Base-by-base conservation (phyloP, 768 basidiomycete species). In the Pisolithus orientalis region DNA sequence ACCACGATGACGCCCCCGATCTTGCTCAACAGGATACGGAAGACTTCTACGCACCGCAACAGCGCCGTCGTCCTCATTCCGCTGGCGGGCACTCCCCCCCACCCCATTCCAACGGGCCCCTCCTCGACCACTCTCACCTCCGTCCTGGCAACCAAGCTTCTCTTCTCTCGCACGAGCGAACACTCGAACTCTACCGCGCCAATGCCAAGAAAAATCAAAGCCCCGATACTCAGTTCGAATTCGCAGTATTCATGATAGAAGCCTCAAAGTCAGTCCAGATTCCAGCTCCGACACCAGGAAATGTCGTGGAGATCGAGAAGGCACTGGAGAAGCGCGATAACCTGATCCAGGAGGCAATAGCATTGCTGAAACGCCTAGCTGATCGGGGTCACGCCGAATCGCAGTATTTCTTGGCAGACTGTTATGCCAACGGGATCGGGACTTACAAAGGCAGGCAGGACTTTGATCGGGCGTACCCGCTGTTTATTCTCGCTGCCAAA, bases 181-280 rank as follows among this genome's bases (percentile, higher is more conserved):
- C 96, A 2, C 84, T 99, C 54, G 94, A 97, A 69, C 84, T 96
- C 56, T 99, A 99, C 75, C 89, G 96, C 44, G 84, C 87, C 42
- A 99, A 99, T 69, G 96, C 95, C 31, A 96, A 95, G 75, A 98
- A 98, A 74, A 96, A 94, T 0, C 93, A 96, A 72, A 93, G 98
- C 68, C 94, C 95, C 0, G 92, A 97, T 62, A 75, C 97, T 51
- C 94, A 95, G 66, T 98, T 94, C 75, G 96, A 99, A 67, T 97
- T 99, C 60, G 92, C 95, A 39, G 91, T 94, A 8, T 97, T 98
- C 78, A 94, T 97, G 89, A 88, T 99, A 65, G 96, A 97, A 64
- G 92, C 94, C 46, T 90, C 93, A 46, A 96, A 95, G 70, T 83
- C 87, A 2, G 81, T 93, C 66, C 86, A 87, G 39, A 84, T 90